Percentiles rank a stretch among this genome's conserved stretches.
These are phyloP conservation scores for Piloderma croceum DNA, from an alignment of 768 basidiomycete species.

Conservation along the genomic window DNA sequence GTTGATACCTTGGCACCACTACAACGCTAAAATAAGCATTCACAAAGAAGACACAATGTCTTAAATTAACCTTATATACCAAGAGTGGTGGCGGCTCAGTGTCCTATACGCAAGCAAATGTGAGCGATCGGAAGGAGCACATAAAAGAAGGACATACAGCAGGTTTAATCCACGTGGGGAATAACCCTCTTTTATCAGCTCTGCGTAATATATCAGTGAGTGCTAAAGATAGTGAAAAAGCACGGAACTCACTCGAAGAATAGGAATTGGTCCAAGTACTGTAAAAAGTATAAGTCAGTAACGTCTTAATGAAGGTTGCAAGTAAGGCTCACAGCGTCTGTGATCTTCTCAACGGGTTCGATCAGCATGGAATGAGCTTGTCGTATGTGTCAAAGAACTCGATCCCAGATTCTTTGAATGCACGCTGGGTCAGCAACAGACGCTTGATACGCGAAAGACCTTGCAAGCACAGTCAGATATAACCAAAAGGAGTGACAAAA, in stretches of 20 bases:
- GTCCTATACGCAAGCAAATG: no score
- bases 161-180: slow-evolving; percentile 99
- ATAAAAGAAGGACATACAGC: no score
- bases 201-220: slow-evolving; percentile 20
- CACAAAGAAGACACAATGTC: neutral
- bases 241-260: slow-evolving; percentile 72
- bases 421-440: slow-evolving; percentile 90
- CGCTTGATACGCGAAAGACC: slow-evolving; percentile 97
- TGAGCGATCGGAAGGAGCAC: no score
- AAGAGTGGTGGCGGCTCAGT: slow-evolving; percentile 95
- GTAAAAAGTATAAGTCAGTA: slow-evolving; percentile 12
- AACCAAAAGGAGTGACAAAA: no score
- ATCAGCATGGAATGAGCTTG: slow-evolving; percentile 99
- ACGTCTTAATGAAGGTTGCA: slow-evolving; percentile 1
- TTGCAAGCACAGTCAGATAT: no score
- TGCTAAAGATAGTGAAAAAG: neutral
- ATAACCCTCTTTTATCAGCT: slow-evolving; percentile 94
- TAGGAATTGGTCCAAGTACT: slow-evolving; percentile 96
- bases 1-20: slow-evolving; percentile 99
- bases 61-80: slow-evolving; percentile 69
- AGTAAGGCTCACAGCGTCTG: slow-evolving; percentile 70
- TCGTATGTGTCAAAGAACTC: slow-evolving; percentile 97
- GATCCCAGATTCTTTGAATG: slow-evolving; percentile 97
- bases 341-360: slow-evolving; percentile 99
- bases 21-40: slow-evolving; percentile 1